Percentiles rank a stretch among this genome's conserved stretches.
Conservation (phyloP, 2,329 filamentous ascomycete species). For the Diaporthe sp. region DNA sequence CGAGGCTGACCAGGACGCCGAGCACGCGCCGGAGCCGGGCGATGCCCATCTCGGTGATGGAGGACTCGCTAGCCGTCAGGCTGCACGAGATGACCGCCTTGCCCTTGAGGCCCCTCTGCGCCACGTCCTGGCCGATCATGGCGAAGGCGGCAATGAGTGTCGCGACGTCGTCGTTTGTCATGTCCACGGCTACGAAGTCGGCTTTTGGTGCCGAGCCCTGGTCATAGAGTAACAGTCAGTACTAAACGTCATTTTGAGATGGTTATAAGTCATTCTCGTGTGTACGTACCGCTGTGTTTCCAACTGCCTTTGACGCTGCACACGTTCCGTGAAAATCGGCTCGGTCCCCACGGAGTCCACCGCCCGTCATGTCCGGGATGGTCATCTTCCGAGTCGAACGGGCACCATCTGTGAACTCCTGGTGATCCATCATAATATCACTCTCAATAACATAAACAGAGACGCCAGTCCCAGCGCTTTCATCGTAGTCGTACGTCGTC, state of each 20-base stretch:
- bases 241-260: accelerated
- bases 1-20: constrained; percentile 13
- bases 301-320: constrained; percentile 1
- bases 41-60: constrained; percentile 4
- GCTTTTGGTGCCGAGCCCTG: constrained; percentile 6
- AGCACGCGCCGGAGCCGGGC: neutral
- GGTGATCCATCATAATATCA: neutral
- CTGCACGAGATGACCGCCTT: constrained; percentile 14
- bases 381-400: neutral
- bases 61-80: neutral
- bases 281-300: neutral
- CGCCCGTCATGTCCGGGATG: neutral
- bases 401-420: neutral
- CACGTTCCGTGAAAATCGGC: neutral
- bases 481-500: constrained; percentile 10
- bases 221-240: neutral
- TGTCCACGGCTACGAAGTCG: constrained; percentile 2
- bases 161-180: constrained; percentile 6
- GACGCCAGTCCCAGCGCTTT: neutral
- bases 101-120: neutral
- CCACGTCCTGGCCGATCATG: constrained; percentile 15
- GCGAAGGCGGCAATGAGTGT: constrained; percentile 1
- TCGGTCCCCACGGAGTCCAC: neutral
- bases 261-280: accelerated
- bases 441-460: constrained; percentile 14